Percentiles rank a stretch among this genome's conserved stretches.
phyloP scores from a whole-genome alignment of 108 stramenopile species.

The Epipyxis sp. region DNA sequence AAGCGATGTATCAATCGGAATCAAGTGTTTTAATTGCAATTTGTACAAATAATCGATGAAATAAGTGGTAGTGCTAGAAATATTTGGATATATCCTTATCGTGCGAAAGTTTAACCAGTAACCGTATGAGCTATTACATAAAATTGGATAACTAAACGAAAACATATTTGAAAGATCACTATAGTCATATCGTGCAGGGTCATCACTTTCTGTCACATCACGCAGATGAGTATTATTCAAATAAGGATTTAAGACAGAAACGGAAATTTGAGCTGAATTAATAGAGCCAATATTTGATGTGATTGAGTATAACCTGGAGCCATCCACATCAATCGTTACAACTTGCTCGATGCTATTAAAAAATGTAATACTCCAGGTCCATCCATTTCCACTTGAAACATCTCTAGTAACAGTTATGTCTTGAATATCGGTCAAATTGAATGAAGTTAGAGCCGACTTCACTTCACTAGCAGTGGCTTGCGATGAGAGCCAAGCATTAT shows the following conservation, averaged over 20 bases:
- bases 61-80: background rate
- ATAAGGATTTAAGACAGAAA: background rate
- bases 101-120: constrained; percentile 7
- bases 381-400: background rate
- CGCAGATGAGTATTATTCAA: background rate
- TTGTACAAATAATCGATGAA: background rate
- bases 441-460: background rate
- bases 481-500: background rate
- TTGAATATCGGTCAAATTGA: background rate
- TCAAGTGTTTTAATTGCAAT: background rate
- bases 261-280: background rate
- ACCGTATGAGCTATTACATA: background rate
- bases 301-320: background rate
- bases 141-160: background rate
- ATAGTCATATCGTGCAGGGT: background rate
- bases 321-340: constrained; percentile 8
- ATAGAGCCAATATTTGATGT: no score
- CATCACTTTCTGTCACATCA: background rate
- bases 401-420: background rate
- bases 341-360: background rate
- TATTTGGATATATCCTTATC: background rate
- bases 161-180: background rate
- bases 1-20: background rate
- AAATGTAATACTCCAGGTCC: constrained; percentile 10
- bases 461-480: constrained; percentile 16